Evolutionary conservation across 73 alveolate genomes (phyloP).

Genomic region (Paramecium caudatum): DNA sequence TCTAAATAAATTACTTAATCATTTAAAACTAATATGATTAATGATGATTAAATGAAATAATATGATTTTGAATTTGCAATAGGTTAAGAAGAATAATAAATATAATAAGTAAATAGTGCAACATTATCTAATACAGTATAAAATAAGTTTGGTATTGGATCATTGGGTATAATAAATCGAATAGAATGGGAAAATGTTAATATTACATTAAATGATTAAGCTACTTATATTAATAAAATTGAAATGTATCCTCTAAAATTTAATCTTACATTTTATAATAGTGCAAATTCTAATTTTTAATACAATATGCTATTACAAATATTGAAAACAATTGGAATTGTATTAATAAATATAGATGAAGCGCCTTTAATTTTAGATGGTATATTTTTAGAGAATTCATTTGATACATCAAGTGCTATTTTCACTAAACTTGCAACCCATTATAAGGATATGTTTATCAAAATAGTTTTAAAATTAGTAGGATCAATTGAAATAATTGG

Average conservation of each 20-base stretch:
- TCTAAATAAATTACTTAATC: conserved; percentile 67
- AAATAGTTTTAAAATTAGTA: conserved; percentile 77
- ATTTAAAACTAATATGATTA: background rate
- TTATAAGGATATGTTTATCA: conserved; percentile 79
- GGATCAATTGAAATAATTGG: conserved; percentile 95
- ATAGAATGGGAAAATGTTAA: background rate
- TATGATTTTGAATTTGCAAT: conserved; percentile 61
- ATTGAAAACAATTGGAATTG: conserved; percentile 85
- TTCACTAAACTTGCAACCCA: conserved; percentile 77
- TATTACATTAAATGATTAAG: background rate
- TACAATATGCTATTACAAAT: conserved; percentile 77
- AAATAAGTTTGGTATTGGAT: conserved; percentile 16
- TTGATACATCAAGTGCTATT: conserved; percentile 82
- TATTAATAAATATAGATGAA: conserved; percentile 84
- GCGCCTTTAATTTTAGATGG: conserved; percentile 89
- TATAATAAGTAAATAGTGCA: conserved; percentile 27
- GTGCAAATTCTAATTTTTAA: conserved; percentile 56
- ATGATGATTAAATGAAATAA: conserved; percentile 42
- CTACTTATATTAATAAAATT: conserved; percentile 69
- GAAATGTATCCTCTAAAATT: conserved; percentile 68
- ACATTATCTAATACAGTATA: conserved; percentile 31
- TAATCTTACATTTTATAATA: conserved; percentile 54
- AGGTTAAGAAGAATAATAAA: background rate
- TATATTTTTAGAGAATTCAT: conserved; percentile 80
- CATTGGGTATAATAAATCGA: background rate